Base-by-base conservation (phyloP, 768 basidiomycete species). In the Lentinula edodes region DNA sequence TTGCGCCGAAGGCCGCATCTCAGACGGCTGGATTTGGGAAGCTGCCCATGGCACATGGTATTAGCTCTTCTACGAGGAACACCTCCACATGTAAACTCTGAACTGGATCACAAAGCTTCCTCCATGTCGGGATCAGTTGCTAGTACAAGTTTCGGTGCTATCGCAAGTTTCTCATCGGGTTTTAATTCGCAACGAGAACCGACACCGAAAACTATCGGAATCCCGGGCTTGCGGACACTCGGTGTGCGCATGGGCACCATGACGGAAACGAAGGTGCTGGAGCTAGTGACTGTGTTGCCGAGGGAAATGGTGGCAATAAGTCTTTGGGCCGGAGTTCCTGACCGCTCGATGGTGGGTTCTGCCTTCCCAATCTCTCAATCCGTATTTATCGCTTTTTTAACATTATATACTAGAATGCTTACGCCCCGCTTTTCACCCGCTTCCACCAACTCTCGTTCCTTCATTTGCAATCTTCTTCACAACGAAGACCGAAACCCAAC, bases 21-120 rank as follows among this genome's bases (percentile, higher is more conserved):
- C 36, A 69, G 86, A 43, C 72, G 83, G 45, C 74, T 89, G 36
- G 87, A 88, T 71, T 73, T 89, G 38, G 86, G 87, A 2, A 78
- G 72, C 61, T 89, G 87, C 67, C 87, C 87, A 2, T 87, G 83
- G 83, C 86, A 87, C 32, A 72, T 88, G 23, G 80, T 38, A 34
- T 23, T n/a, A 18, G 45, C 45, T 32, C 48, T 59, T 12, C 13
- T 59, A 18, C 32, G 58, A 39, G 58, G 48, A 6, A 39, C 45
- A 28, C 34, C 46, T 50, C 45, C 45, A 16, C 18, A n/a, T 32
- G 6, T 6, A 16, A 32, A 50, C 9, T 8, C 45, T 7, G 58
- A 50, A 53, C 13, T 13, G 12, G 9, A 53, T 10, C 5, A 12
- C 7, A 15, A 35, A 36, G 34, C 38, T 34, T 20, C 15, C 16